Evolutionary conservation across 345 rosid species (phyloP).

Genomic region (Citropsis articulata): DNA sequence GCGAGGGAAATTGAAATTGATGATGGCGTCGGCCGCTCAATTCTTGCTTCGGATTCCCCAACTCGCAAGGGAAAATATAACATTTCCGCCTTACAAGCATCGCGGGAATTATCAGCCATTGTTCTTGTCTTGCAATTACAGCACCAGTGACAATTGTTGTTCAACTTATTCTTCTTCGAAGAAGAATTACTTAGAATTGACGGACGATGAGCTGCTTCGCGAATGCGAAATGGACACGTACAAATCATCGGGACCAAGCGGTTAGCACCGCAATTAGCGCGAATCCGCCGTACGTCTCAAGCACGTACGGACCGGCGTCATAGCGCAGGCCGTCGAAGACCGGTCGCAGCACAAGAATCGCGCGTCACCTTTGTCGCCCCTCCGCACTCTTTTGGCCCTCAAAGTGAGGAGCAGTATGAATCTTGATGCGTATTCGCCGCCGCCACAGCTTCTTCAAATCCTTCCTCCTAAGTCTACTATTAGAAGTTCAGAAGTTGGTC

Average conservation of each 20-base stretch:
- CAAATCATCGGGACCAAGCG: constrained; percentile 85
- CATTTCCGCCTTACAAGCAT: not conserved
- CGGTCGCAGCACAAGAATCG: constrained; percentile 88
- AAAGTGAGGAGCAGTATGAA: constrained; percentile 74
- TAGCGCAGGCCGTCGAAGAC: constrained; percentile 82
- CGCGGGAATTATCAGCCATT: not conserved
- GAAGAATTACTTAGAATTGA: constrained; percentile 45
- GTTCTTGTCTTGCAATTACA: not conserved
- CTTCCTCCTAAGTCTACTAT: constrained; percentile 74
- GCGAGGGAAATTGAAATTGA: not conserved
- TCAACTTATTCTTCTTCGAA: not conserved
- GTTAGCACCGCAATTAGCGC: constrained; percentile 80
- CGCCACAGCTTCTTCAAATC: constrained; percentile 79
- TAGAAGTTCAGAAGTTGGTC: constrained; percentile 64
- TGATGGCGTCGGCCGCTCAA: constrained; percentile 13
- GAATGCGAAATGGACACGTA: constrained; percentile 70
- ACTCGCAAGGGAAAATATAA: not conserved
- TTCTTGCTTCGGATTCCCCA: not conserved
- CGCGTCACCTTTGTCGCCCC: constrained; percentile 75
- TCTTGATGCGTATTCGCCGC: constrained; percentile 62
- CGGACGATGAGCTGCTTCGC: constrained; percentile 71
- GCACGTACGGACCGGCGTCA: constrained; percentile 79
- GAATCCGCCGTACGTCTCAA: constrained; percentile 86
- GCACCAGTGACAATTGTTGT: not conserved
- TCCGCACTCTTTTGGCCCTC: constrained; percentile 72